These are phyloP conservation scores for Neobulgaria alba DNA, from an alignment of 2,329 filamentous ascomycete genomes.

Conservation along the genomic window DNA sequence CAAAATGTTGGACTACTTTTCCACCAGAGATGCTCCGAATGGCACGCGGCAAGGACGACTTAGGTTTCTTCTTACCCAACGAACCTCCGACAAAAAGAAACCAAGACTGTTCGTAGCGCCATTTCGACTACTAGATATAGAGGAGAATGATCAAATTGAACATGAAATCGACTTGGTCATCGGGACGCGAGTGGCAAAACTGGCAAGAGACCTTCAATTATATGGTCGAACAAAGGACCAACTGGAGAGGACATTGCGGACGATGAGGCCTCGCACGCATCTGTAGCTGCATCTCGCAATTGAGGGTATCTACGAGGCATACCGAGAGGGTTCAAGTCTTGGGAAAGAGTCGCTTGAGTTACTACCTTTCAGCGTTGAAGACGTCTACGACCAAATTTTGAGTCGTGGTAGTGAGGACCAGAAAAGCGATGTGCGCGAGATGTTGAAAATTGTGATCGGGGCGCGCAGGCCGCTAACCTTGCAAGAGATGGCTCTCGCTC, in stretches of 20 bases:
- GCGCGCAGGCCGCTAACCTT: background rate
- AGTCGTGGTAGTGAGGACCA: background rate
- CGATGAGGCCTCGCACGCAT: background rate
- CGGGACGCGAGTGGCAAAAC: background rate
- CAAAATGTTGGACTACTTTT: constrained; percentile 12
- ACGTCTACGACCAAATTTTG: background rate
- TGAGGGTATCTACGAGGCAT: background rate
- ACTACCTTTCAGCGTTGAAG: background rate
- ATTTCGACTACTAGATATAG: constrained; percentile 29
- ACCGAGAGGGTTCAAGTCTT: background rate
- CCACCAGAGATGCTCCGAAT: background rate
- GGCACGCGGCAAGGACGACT: background rate
- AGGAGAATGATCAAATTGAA: constrained; percentile 30
- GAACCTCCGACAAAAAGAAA: constrained; percentile 29
- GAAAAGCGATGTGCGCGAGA: no score
- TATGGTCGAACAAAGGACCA: background rate
- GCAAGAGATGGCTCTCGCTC: constrained; percentile 2
- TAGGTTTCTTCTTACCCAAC: constrained; percentile 33
- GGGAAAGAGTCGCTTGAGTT: background rate
- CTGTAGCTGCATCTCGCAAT: background rate
- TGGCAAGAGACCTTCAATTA: background rate
- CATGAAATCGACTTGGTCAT: background rate
- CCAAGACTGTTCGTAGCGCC: constrained; percentile 21
- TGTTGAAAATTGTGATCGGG: constrained; percentile 1
- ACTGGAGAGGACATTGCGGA: background rate